A percentile compares a stretch with the other conserved stretches of the same genome.
These are phyloP conservation scores for Cytospora chrysosperma DNA, from an alignment of 2,329 filamentous ascomycete species.

Conservation along the genomic window DNA sequence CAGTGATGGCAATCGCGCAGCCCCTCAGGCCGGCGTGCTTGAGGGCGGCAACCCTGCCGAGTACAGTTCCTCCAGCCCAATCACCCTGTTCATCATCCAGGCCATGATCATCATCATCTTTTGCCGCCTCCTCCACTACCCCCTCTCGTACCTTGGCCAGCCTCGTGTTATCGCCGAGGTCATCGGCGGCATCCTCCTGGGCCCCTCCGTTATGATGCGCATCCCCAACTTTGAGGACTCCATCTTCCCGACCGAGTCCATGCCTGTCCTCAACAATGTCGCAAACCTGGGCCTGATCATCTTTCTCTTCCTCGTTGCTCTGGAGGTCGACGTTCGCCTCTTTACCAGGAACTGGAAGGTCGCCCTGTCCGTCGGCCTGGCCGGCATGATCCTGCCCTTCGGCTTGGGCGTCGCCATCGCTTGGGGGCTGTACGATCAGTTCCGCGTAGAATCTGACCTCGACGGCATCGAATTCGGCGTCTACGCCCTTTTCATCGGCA, in stretches of 20 bases:
- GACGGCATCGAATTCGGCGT: slow-evolving; percentile 49
- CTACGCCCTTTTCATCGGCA: slow-evolving; percentile 77
- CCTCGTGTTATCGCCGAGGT: slow-evolving; percentile 79
- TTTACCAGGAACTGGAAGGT: slow-evolving; percentile 78
- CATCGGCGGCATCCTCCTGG: slow-evolving; percentile 75
- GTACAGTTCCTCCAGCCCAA: slow-evolving; percentile 63
- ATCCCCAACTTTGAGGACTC: slow-evolving; percentile 74
- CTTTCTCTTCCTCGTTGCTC: slow-evolving; percentile 83
- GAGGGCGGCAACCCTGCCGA: slow-evolving; percentile 62
- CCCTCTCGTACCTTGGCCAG: slow-evolving; percentile 68
- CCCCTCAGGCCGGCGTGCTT: slow-evolving; percentile 52
- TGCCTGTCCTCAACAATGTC: slow-evolving; percentile 72
- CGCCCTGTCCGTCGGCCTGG: slow-evolving; percentile 72
- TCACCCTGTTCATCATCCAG: slow-evolving; percentile 71
- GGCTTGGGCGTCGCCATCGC: slow-evolving; percentile 78
- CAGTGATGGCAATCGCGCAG: slow-evolving; percentile 23
- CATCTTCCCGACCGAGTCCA: slow-evolving; percentile 75
- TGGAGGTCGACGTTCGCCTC: slow-evolving; percentile 81
- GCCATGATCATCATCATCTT: slow-evolving; percentile 69
- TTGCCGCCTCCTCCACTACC: slow-evolving; percentile 70
- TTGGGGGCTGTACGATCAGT: slow-evolving; percentile 76
- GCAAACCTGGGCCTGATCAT: slow-evolving; percentile 82
- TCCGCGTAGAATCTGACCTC: slow-evolving; percentile 47
- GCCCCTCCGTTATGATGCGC: slow-evolving; percentile 83
- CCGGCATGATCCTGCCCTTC: slow-evolving; percentile 81